Conservation (phyloP, 2,329 filamentous ascomycete species). For the Monilinia fructigena region DNA sequence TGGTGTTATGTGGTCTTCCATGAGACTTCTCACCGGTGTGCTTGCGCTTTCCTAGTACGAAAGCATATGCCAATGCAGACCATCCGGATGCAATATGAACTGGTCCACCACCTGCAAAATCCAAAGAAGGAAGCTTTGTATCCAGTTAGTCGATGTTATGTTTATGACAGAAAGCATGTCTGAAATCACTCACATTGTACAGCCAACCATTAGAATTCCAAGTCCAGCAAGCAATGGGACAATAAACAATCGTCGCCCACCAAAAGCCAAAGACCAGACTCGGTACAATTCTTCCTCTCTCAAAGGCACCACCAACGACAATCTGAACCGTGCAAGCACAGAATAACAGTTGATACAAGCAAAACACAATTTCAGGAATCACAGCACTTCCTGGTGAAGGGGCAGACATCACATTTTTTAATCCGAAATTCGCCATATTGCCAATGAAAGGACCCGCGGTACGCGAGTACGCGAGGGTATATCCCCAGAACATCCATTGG, state of each 20-base stretch:
- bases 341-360: conserved; percentile 64
- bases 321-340: conserved; percentile 61
- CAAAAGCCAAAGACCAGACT: conserved; percentile 63
- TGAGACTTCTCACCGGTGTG: conserved; percentile 49
- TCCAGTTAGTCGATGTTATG: not conserved
- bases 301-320: conserved; percentile 62
- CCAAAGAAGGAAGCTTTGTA: conserved; percentile 44
- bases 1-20: conserved; percentile 60
- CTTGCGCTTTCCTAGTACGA: conserved; percentile 59
- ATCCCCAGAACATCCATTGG: conserved; percentile 64
- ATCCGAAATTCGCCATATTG: conserved; percentile 58
- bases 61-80: conserved; percentile 61
- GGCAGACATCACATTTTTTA: conserved; percentile 59
- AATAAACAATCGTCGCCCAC: conserved; percentile 66
- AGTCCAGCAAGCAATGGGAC: conserved; percentile 62
- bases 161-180: rapidly evolving
- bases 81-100: conserved; percentile 64
- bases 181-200: conserved; percentile 44
- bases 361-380: conserved; percentile 65
- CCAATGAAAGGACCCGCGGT: conserved; percentile 62
- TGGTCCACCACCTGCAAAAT: conserved; percentile 48
- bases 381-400: conserved; percentile 56
- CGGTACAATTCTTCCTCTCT: conserved; percentile 58
- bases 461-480: conserved; percentile 60
- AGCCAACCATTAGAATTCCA: conserved; percentile 68